Base-by-base conservation (phyloP, 352 stramenopile species). In the Peronosclerospora sorghi region DNA sequence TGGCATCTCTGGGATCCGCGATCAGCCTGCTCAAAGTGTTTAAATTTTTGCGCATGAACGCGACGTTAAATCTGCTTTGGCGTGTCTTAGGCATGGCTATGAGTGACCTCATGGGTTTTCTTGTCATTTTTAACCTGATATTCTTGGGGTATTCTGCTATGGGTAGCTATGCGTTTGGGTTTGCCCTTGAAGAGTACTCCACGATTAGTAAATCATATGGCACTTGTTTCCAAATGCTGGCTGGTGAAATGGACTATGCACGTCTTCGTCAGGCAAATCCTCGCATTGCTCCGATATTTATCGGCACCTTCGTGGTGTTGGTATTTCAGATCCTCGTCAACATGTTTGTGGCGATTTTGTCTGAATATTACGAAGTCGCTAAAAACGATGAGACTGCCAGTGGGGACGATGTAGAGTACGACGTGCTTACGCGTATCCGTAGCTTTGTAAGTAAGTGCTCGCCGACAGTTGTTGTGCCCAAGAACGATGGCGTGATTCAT, bases 21-120 rank as follows among this genome's bases (percentile, higher is more conserved):
- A 77, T 93, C 48, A 86, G 73, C 62, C 52, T 93, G 23, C 65
- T 91, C 41, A 90, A 89, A 40, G 77, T 93, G 9, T 93, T 93
- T 51, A 91, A 91, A 54, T 93, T 90, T 41, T 62, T 93, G 52
- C 81, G 81, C 34, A 90, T 93, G 81, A 93, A 93, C 42, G 86
- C 81, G 54, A 90, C 76, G 39, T 43, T 93, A 17, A 93, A 91
- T 43, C 42, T 93, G 49, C 61, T 93, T 17, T 93, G 81, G 81
- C 72, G 73, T 34, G 74, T 89, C 29, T 41, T 93, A 9, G 76
- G 81, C 34, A 87, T 91, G 72, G 81, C 81, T 8, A 73, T 83
- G 39, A 66, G 70, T 14, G 81, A 93, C 41, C 68, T 93, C 24
- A 88, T 91, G 77, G 81, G 76, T 29, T 93, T 91, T 43, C 54